Conservation (phyloP, 768 basidiomycete genomes). For the Tylopilus plumbeoviolaceoides region DNA sequence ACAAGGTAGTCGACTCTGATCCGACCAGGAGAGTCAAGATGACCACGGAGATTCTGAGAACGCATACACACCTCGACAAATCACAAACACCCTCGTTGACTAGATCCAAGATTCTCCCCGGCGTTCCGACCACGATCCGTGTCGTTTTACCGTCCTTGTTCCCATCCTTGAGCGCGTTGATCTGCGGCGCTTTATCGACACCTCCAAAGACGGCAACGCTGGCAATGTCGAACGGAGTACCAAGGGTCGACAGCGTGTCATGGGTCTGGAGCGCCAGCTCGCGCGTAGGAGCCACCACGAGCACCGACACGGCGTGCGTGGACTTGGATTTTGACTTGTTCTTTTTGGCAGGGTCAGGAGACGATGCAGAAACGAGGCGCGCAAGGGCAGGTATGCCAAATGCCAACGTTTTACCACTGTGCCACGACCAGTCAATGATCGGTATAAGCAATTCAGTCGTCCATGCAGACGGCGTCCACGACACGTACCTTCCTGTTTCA, state of each 20-base stretch:
- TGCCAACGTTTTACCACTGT: slow-evolving; percentile 91
- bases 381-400: slow-evolving; percentile 91
- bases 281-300: slow-evolving; percentile 91
- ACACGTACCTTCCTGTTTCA: slow-evolving; percentile 82
- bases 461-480: neutral
- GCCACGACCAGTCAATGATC: slow-evolving; percentile 1
- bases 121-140: slow-evolving; percentile 90
- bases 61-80: slow-evolving; percentile 57
- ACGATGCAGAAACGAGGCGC: slow-evolving; percentile 46
- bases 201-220: slow-evolving; percentile 93
- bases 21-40: neutral
- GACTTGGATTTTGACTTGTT: slow-evolving; percentile 29
- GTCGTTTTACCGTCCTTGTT: slow-evolving; percentile 49
- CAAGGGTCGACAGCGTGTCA: slow-evolving; percentile 70
- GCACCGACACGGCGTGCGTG: slow-evolving; percentile 46
- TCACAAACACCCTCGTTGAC: slow-evolving; percentile 83
- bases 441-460: neutral
- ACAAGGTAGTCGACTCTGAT: slow-evolving; percentile 84
- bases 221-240: slow-evolving; percentile 67
- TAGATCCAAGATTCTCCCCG: slow-evolving; percentile 91
- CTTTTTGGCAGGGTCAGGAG: slow-evolving; percentile 15
- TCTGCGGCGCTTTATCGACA: slow-evolving; percentile 85
- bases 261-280: slow-evolving; percentile 96
- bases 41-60: neutral
- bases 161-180: slow-evolving; percentile 57